Base-by-base conservation (phyloP, 2,329 filamentous ascomycete species). In the Xylariomycetidae sp. region DNA sequence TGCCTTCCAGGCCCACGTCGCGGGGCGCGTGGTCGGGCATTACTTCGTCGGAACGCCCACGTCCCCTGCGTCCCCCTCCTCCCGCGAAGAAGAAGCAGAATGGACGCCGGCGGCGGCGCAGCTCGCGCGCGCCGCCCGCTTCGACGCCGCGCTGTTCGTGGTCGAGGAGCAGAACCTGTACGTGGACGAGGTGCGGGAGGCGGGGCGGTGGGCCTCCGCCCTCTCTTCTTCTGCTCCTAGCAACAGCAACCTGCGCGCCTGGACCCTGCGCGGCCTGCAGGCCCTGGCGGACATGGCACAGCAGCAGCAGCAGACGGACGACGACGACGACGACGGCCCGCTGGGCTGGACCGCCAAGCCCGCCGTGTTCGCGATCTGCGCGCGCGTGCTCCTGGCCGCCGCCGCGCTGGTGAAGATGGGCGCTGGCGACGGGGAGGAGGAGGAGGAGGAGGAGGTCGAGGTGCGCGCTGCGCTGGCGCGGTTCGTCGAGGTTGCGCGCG, bases 121-220 rank as follows among this genome's bases (percentile, higher is more conserved):
- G 36, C 60, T 80, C 14, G 40, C 51, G 3, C 42, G 53, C 7
- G 69, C 72, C 4, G 55, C 76, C 49, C 58, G 62, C 35, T 65
- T 71, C 46, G 74, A 85, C 51, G 74, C 79, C 42, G 69, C 79
- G 4, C 72, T 98, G 1, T 98, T 98, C 54, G 81, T 75, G 1
- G 72, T 87, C 35, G 92, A 98, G 60, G 89, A 93, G 56, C 88
- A 94, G 55, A 98, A 98, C 54, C 70, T 95, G n/a, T 96, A 86
- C 57, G 67, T 90, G 31, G 90, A 96, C 55, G 80, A 88, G 46
- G 75, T 86, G 5, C 70, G 79, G 29, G 89, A 95, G 56, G 68
- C 79, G 4, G 61, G 69, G 13, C 56, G 77, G n/a, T 95, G 88
- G 87, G 14, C 18, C 35, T 2, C 47, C 35, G 18, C 49, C 6